Percentiles rank a stretch among this genome's conserved stretches.
phyloP scores from a whole-genome alignment of 345 rosid species.

The Brassica napus region DNA sequence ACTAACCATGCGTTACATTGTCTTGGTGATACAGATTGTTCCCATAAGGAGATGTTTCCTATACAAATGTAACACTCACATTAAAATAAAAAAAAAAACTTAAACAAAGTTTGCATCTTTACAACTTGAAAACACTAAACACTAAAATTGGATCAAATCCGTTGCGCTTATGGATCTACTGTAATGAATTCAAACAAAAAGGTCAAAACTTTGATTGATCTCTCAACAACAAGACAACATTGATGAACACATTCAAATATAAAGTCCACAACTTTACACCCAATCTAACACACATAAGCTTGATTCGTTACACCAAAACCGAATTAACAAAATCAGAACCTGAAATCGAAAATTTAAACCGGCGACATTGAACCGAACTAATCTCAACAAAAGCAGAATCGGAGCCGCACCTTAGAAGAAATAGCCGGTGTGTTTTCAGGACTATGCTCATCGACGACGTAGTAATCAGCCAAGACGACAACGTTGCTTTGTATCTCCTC shows the following conservation, averaged over 20 bases:
- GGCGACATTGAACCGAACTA: slow-evolving; percentile 5
- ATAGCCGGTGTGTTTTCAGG: slow-evolving; percentile 49
- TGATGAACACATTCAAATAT: not conserved
- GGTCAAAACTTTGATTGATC: slow-evolving; percentile 1
- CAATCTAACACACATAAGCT: not conserved
- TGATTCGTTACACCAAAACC: slow-evolving; percentile 9
- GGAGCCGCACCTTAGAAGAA: slow-evolving; percentile 55
- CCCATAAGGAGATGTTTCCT: slow-evolving; percentile 92
- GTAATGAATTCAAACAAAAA: not conserved
- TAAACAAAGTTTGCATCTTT: not conserved
- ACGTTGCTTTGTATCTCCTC: slow-evolving; percentile 89
- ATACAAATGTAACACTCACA: not conserved
- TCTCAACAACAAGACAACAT: slow-evolving; percentile 16
- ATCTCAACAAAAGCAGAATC: not conserved
- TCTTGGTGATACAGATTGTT: slow-evolving; percentile 67
- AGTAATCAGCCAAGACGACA: slow-evolving; percentile 78
- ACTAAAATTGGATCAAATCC: not conserved
- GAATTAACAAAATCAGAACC: not conserved
- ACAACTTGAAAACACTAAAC: slow-evolving; percentile 5
- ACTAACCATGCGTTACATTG: slow-evolving; percentile 79
- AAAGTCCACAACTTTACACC: not conserved
- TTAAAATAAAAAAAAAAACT: not conserved
- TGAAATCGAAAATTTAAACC: slow-evolving; percentile 2
- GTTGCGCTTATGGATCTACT: not conserved
- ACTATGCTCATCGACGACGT: slow-evolving; percentile 62